Evolutionary conservation across 176 grass and related monocot genomes (phyloP), one percentile per base, ranked within the genome.

Genomic region (Oryza longistaminata): DNA sequence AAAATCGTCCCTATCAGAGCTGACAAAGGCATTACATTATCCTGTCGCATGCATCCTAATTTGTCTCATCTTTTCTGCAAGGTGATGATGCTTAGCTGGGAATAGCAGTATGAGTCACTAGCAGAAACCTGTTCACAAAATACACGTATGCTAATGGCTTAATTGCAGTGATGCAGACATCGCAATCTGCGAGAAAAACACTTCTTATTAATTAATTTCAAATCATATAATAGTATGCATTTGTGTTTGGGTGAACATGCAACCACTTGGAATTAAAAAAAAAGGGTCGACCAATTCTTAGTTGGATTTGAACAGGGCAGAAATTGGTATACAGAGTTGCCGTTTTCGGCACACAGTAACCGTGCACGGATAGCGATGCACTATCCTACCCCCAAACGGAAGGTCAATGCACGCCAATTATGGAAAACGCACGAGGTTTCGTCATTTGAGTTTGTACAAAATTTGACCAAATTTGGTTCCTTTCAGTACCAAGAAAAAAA

Each of bases 301-400:
- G 42, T 78, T 76, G 0, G 70, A 58, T 40, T 40, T 24, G 24
- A 81, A 27, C 50, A 35, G 43, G 24, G 9, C 35, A 6, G 27
- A 62, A 62, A 62, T 5, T 68, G 14, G 13, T 55, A 17, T 2
- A 5, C 50, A 19, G 5, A 37, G 35, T 26, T 5, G 14, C 60
- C 9, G 16, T 9, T 86, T 66, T 73, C 76, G 15, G 60, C 45
- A 25, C 45, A 4, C n/a, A 24, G 8, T 62, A 9, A 19, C 26
- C 9, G 66, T 25, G 74, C 26, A 71, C 39, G 19, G 35, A 64
- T n/a, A 40, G 64, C 24, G 74, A 87, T 71, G 80, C 73, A 10
- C 17, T 11, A 64, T 14, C 52, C 27, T 77, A 40, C 79, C 19
- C 19, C 19, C 1, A 76, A 77, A 77, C 49, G 39, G 79, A 64